Percentiles rank a stretch among this genome's conserved stretches.
These are phyloP conservation scores for Marasmius oreades DNA, from an alignment of 1,284 basidiomycete genomes.

Conservation along the genomic window DNA sequence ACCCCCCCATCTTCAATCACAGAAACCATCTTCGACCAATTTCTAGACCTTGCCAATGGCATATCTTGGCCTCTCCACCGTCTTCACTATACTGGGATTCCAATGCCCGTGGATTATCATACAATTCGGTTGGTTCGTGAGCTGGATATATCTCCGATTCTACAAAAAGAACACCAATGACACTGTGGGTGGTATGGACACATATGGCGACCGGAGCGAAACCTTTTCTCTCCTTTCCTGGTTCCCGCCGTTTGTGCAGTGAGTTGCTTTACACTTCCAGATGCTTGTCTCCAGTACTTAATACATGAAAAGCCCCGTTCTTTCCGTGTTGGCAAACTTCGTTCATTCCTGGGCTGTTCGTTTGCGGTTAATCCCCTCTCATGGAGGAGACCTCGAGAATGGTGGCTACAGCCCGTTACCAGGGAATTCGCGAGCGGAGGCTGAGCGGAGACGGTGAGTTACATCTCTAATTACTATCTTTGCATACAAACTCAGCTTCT, in stretches of 20 bases:
- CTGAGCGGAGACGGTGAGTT: conserved; percentile 82
- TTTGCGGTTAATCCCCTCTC: conserved; percentile 76
- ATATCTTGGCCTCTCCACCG: conserved; percentile 88
- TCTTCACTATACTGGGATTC: conserved; percentile 85
- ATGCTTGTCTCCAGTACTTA: conserved; percentile 12
- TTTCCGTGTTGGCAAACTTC: conserved; percentile 66
- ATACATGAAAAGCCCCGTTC: conserved; percentile 45
- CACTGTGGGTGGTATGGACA: conserved; percentile 50
- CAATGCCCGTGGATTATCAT: conserved; percentile 95
- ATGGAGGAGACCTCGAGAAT: conserved; percentile 63
- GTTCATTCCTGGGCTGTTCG: conserved; percentile 70
- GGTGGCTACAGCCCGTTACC: conserved; percentile 75
- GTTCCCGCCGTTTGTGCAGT: conserved; percentile 96
- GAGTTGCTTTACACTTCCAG: conserved; percentile 19
- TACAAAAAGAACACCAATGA: conserved; percentile 82
- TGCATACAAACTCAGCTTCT: not conserved
- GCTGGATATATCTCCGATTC: conserved; percentile 95
- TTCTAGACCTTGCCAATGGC: conserved; percentile 85
- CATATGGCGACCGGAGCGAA: conserved; percentile 90
- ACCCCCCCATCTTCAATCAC: conserved; percentile 14
- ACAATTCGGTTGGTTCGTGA: conserved; percentile 96
- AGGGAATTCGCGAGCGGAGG: conserved; percentile 86
- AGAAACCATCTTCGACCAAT: conserved; percentile 9
- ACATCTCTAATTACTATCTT: not conserved
- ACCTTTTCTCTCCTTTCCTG: conserved; percentile 95